Base-by-base conservation (phyloP, 169 alveolate genomes). In the Toxoplasma gondii region DNA sequence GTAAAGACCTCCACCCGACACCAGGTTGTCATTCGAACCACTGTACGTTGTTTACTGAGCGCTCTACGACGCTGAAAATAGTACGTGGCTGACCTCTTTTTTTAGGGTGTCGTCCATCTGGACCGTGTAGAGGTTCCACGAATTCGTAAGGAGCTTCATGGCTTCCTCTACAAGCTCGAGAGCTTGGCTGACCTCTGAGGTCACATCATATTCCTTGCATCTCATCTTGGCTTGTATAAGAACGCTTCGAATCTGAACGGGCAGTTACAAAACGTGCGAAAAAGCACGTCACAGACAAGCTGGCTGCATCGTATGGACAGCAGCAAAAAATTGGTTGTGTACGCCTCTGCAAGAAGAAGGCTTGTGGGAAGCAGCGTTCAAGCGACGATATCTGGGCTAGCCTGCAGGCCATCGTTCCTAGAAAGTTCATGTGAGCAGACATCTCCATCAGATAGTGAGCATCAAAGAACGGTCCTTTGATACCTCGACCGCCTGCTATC, bases 81-180 rank as follows among this genome's bases (percentile, higher is more conserved):
- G 78, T 17, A 2, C 78, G 27, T 78, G 45, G 34, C 87, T 39
- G 29, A 78, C 87, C 34, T 78, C 87, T 39, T 78, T 41, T 44
- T 78, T 27, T 44, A 78, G 31, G 87, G 53, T 31, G 29, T 78
- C 87, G 87, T 78, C 87, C 87, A 78, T 44, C 87, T 78, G 53
- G 87, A 78, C 87, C 31, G 53, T 31, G 34, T 78, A 78, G 24
- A 78, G 24, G 87, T 78, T 78, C 87, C 87, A 78, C 41, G 87
- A 78, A 34, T 78, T 78, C 53, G 87, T 34, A 31, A 78, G 87
- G 17, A 78, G 45, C 41, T 78, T 39, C 41, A 78, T 17, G 45
- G 53, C 87, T 19, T 78, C 45, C 87, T 78, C 87, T 27, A 78
- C 87, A n/a, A 78, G 87, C 87, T 78, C 87, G 45, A 78, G 87